These are phyloP conservation scores for Globisporangium canariense DNA, from an alignment of 352 stramenopile genomes.

Conservation along the genomic window DNA sequence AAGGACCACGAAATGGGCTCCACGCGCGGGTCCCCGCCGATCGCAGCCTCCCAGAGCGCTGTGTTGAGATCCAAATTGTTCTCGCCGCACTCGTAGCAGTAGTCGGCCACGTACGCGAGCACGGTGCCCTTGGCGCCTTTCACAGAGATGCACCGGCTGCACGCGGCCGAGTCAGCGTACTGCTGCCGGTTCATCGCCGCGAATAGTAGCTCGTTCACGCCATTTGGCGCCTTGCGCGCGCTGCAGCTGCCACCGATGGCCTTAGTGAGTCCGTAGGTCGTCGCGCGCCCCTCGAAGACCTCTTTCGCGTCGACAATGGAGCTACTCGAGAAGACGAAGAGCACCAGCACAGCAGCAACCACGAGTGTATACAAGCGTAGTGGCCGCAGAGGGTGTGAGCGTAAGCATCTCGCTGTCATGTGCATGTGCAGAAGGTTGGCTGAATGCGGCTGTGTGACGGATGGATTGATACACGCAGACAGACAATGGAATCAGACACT, in stretches of 20 bases:
- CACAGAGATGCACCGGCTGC: conserved; percentile 54
- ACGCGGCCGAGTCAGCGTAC: conserved; percentile 49
- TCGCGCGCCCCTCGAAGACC: conserved; percentile 43
- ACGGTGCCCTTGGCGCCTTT: conserved; percentile 41
- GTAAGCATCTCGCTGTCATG: neutral
- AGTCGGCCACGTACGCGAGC: conserved; percentile 49
- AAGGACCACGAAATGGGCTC: conserved; percentile 58
- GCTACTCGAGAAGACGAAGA: neutral
- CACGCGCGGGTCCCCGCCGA: conserved; percentile 48
- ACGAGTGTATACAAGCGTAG: conserved; percentile 1
- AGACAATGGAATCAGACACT: neutral
- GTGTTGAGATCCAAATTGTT: conserved; percentile 67
- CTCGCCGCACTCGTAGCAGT: conserved; percentile 63
- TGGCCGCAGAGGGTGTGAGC: neutral
- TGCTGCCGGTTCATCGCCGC: conserved; percentile 65
- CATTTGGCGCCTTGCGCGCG: conserved; percentile 38
- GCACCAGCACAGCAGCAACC: neutral
- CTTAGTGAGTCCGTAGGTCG: conserved; percentile 45
- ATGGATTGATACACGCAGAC: neutral
- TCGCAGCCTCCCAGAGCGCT: conserved; percentile 47
- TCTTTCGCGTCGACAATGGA: conserved; percentile 19
- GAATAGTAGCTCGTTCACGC: conserved; percentile 41
- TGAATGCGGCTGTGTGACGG: neutral
- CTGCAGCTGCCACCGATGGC: conserved; percentile 50
- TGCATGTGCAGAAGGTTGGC: neutral